Percentiles rank a stretch among this genome's conserved stretches.
These are phyloP conservation scores for Lyophyllum semitale DNA, from an alignment of 768 basidiomycete species.

Conservation along the genomic window DNA sequence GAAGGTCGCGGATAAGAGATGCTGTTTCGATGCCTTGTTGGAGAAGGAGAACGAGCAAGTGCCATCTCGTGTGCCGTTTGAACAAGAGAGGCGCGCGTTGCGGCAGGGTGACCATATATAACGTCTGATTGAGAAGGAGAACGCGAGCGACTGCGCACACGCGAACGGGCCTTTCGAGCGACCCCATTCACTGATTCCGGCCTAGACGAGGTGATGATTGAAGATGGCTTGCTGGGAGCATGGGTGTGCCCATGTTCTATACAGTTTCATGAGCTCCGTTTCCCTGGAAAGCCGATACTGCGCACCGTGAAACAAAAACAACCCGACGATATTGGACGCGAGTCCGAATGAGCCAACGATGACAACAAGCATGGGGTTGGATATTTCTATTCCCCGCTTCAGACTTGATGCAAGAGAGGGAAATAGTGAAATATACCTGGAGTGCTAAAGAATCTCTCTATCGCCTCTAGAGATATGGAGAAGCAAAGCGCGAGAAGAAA, in stretches of 20 bases:
- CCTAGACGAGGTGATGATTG: constrained; percentile 28
- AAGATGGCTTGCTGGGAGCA: constrained; percentile 44
- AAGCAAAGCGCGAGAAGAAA: constrained; percentile 97
- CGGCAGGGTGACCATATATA: constrained; percentile 73
- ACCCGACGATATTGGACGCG: constrained; percentile 87
- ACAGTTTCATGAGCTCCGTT: constrained; percentile 9
- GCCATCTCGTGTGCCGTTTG: constrained; percentile 87
- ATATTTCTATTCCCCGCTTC: constrained; percentile 62
- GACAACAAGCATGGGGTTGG: constrained; percentile 85
- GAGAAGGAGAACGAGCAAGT: constrained; percentile 50
- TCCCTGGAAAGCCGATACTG: not conserved
- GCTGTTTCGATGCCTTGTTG: constrained; percentile 27
- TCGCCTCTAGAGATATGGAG: constrained; percentile 90
- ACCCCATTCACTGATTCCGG: constrained; percentile 23
- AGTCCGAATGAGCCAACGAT: constrained; percentile 89
- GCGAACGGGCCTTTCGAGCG: constrained; percentile 26
- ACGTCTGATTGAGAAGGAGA: constrained; percentile 35
- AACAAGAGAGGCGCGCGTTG: constrained; percentile 71
- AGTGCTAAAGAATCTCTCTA: constrained; percentile 85
- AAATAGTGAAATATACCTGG: constrained; percentile 54
- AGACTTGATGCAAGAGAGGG: constrained; percentile 7
- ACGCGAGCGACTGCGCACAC: constrained; percentile 28
- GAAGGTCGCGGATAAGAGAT: constrained; percentile 26
- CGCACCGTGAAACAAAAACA: constrained; percentile 94
- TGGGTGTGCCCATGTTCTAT: constrained; percentile 75